A percentile compares a stretch with the other conserved stretches of the same genome.
Conservation (phyloP, 2,329 filamentous ascomycete genomes). For the Fusarium dimerum region DNA sequence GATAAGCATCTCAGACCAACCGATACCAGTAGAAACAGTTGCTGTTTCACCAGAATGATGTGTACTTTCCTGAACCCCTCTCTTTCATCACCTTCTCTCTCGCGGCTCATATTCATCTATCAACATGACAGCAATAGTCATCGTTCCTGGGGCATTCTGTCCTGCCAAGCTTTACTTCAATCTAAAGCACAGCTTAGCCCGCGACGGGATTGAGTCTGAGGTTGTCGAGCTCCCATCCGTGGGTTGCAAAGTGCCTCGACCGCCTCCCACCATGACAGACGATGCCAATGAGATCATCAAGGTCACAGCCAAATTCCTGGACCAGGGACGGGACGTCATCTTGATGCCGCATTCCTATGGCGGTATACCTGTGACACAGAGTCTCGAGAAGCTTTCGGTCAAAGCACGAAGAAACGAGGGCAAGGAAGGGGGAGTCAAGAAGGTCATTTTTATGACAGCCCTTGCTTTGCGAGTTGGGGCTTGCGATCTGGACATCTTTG, state of each 20-base stretch:
- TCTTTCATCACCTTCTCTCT: too few relatives aligned
- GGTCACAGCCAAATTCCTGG: constrained; percentile 6
- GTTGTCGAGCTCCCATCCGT: constrained; percentile 10
- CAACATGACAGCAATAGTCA: constrained; percentile 5
- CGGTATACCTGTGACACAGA: constrained; percentile 11
- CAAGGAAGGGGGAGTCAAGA: constrained; percentile 8
- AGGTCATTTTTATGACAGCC: constrained; percentile 9
- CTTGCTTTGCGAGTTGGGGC: constrained; percentile 5
- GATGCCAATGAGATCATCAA: constrained; percentile 6
- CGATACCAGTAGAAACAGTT: too few relatives aligned
- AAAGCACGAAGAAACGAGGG: constrained; percentile 1
- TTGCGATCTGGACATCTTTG: constrained; percentile 8
- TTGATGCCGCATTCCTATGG: constrained; percentile 16
- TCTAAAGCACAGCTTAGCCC: constrained; percentile 3
- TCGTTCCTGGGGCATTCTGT: constrained; percentile 12
- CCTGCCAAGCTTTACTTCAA: constrained; percentile 5
- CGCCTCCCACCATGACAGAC: constrained; percentile 12
- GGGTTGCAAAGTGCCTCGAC: background rate
- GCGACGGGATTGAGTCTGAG: background rate
- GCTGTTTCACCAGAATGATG: too few relatives aligned
- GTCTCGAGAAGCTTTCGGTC: constrained; percentile 3
- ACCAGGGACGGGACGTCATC: constrained; percentile 1
- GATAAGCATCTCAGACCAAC: too few relatives aligned
- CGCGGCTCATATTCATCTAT: too few relatives aligned
- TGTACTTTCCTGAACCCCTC: too few relatives aligned